Percentiles rank a stretch among this genome's conserved stretches.
Conservation (phyloP, 2,329 filamentous ascomycete genomes). For the Microcyclospora tardicrescens region DNA sequence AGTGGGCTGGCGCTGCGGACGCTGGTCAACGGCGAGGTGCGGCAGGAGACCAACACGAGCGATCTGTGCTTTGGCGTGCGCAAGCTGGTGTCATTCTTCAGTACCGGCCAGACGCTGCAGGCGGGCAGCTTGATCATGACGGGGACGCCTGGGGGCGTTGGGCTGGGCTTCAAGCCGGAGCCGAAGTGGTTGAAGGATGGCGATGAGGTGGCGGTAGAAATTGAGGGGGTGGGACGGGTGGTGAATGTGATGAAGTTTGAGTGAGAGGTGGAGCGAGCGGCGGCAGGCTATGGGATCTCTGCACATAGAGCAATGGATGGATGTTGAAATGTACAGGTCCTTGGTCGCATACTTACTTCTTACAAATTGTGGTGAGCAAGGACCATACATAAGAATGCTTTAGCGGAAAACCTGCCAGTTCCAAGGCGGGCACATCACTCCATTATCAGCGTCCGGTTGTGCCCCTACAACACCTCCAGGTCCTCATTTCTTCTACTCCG, state of each 20-base stretch:
- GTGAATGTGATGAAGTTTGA: slow-evolving; percentile 23
- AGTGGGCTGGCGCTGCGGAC: slow-evolving; percentile 31
- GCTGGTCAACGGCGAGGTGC: slow-evolving; percentile 37
- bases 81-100: slow-evolving; percentile 22
- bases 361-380: no score
- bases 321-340: no score
- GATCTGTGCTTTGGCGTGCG: slow-evolving; percentile 35
- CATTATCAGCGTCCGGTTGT: no score
- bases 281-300: not conserved
- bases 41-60: slow-evolving; percentile 29
- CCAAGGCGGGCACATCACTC: no score
- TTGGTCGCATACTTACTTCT: no score
- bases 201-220: slow-evolving; percentile 22
- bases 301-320: not conserved
- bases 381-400: no score
- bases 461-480: no score
- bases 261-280: slow-evolving; percentile 3
- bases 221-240: slow-evolving; percentile 22
- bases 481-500: no score
- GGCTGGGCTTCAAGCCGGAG: slow-evolving; percentile 19
- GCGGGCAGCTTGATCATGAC: slow-evolving; percentile 39
- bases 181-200: slow-evolving; percentile 21
- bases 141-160: slow-evolving; percentile 32
- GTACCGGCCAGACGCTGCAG: slow-evolving; percentile 30
- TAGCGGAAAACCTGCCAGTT: no score